Evolutionary conservation across 768 basidiomycete genomes (phyloP).

Genomic region (Psilocybe cubensis): DNA sequence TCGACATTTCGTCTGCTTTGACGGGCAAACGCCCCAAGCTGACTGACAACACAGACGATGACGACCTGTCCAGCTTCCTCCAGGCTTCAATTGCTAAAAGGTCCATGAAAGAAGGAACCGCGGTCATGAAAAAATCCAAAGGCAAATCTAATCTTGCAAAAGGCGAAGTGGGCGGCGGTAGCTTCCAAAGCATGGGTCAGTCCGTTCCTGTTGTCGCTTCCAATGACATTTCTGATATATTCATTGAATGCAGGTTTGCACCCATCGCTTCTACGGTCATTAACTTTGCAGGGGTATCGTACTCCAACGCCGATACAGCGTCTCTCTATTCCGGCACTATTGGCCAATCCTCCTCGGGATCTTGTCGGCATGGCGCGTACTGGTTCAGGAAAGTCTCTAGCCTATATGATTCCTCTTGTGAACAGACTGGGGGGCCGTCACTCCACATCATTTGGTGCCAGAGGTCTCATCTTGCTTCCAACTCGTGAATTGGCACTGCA

Average conservation of each 20-base stretch:
- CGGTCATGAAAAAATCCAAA: slow-evolving; percentile 77
- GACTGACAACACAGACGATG: slow-evolving; percentile 48
- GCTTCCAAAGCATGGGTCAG: slow-evolving; percentile 95
- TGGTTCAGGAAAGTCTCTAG: slow-evolving; percentile 96
- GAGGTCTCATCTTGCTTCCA: slow-evolving; percentile 89
- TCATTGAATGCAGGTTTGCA: slow-evolving; percentile 61
- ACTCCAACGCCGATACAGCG: slow-evolving; percentile 97
- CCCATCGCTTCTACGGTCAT: slow-evolving; percentile 79
- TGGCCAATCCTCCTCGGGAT: slow-evolving; percentile 85
- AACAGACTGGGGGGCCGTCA: slow-evolving; percentile 86
- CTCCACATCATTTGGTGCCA: slow-evolving; percentile 76
- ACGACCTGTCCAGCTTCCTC: slow-evolving; percentile 68
- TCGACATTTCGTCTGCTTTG: slow-evolving; percentile 70
- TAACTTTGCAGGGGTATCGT: slow-evolving; percentile 92
- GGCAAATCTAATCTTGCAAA: slow-evolving; percentile 71
- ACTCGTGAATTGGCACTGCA: slow-evolving; percentile 95
- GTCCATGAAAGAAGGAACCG: slow-evolving; percentile 75
- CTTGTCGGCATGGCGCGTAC: slow-evolving; percentile 99
- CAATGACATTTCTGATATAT: background rate
- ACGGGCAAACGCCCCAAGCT: slow-evolving; percentile 47
- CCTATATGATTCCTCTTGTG: slow-evolving; percentile 91
- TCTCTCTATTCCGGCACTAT: slow-evolving; percentile 81
- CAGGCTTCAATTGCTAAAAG: slow-evolving; percentile 71
- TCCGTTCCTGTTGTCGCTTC: slow-evolving; percentile 13
- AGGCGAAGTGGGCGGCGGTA: slow-evolving; percentile 88